These are phyloP conservation scores for Globisporangium radiosum DNA, from an alignment of 352 stramenopile genomes.

Conservation along the genomic window DNA sequence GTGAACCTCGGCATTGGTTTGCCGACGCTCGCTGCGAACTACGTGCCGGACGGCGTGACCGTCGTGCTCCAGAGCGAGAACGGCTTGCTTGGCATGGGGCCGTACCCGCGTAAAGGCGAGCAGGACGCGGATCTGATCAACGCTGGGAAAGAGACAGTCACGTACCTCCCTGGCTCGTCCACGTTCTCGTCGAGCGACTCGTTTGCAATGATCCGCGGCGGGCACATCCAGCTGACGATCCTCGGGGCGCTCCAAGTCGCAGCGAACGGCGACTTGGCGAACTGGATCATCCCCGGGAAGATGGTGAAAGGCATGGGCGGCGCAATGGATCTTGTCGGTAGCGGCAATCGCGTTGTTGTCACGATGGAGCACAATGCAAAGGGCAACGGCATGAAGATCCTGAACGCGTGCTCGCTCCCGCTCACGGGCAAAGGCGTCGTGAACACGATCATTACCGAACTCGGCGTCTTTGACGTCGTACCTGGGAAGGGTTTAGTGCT, in stretches of 20 bases:
- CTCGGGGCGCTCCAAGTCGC: conserved; percentile 93
- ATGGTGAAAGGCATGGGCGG: conserved; percentile 97
- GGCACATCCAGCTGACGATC: conserved; percentile 95
- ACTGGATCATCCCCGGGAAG: conserved; percentile 95
- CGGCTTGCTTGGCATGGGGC: conserved; percentile 92
- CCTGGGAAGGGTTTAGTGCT: conserved; percentile 72
- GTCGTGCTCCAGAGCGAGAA: conserved; percentile 97
- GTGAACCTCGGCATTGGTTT: conserved; percentile 97
- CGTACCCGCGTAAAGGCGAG: conserved; percentile 85
- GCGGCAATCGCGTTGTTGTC: conserved; percentile 91
- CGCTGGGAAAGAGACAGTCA: conserved; percentile 96
- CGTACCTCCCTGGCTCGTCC: conserved; percentile 87
- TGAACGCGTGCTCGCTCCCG: conserved; percentile 90
- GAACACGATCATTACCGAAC: conserved; percentile 92
- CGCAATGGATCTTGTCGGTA: conserved; percentile 96
- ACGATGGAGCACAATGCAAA: conserved; percentile 97
- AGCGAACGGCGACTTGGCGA: conserved; percentile 92
- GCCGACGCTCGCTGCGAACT: conserved; percentile 94
- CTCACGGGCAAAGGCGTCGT: conserved; percentile 94
- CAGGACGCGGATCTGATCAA: conserved; percentile 96
- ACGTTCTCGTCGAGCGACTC: conserved; percentile 93
- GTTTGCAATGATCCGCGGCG: conserved; percentile 96
- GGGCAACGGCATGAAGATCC: conserved; percentile 91
- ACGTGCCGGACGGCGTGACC: conserved; percentile 90
- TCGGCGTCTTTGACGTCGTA: conserved; percentile 78